A percentile compares a stretch with the other conserved stretches of the same genome.
Conservation (phyloP, 2,329 filamentous ascomycete species). For the Aspergillus ruber region DNA sequence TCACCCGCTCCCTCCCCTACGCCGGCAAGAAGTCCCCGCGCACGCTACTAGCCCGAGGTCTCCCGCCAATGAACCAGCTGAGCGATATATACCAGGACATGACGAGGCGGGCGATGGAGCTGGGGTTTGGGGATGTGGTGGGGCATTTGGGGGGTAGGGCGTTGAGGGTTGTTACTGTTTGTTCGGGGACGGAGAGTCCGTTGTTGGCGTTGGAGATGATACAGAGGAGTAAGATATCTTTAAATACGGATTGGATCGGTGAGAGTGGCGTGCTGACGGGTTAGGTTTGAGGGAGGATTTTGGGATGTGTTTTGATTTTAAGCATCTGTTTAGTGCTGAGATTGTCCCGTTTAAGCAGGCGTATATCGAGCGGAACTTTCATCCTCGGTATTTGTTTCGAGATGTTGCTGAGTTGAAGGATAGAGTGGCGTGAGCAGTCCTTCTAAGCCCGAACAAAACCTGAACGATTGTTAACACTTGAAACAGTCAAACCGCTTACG, state of each 20-base stretch:
- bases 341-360: slow-evolving; percentile 59
- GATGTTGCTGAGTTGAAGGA: slow-evolving; percentile 53
- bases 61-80: slow-evolving; percentile 22
- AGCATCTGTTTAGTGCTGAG: slow-evolving; percentile 58
- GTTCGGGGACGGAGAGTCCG: slow-evolving; percentile 71
- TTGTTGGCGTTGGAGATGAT: slow-evolving; percentile 60
- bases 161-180: slow-evolving; percentile 63
- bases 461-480: neutral
- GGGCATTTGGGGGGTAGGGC: slow-evolving; percentile 26
- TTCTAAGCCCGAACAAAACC: neutral
- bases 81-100: slow-evolving; percentile 25
- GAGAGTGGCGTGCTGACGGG: neutral
- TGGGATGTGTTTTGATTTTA: slow-evolving; percentile 36
- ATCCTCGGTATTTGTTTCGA: slow-evolving; percentile 48
- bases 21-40: slow-evolving; percentile 3
- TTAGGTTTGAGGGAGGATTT: slow-evolving; percentile 29
- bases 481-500: slow-evolving; percentile 59
- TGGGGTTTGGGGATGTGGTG: slow-evolving; percentile 41
- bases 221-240: slow-evolving; percentile 33
- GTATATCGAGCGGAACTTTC: slow-evolving; percentile 57
- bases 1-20: slow-evolving; percentile 11
- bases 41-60: slow-evolving; percentile 12
- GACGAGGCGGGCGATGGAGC: slow-evolving; percentile 15
- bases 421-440: slow-evolving; percentile 41
- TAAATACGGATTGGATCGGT: too few relatives aligned